Percentiles rank a stretch among this genome's conserved stretches.
phyloP scores from a whole-genome alignment of 164 flowering plant genomes.

The Kingdonia uniflora region DNA sequence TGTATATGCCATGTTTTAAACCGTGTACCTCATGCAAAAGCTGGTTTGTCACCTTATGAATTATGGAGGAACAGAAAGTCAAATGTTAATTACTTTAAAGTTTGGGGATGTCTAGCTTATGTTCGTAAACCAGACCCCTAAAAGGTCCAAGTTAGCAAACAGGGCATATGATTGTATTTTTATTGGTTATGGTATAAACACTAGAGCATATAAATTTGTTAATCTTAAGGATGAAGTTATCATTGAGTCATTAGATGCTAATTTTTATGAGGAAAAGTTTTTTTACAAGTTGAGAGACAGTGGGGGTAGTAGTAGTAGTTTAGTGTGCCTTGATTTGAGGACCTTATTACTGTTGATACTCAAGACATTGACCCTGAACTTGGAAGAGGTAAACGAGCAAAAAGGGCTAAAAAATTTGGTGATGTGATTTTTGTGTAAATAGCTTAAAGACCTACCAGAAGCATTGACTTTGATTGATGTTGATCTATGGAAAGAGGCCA shows the following conservation, averaged over 20 bases:
- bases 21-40: background rate
- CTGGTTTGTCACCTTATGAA: background rate
- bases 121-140: background rate
- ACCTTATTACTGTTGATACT: background rate
- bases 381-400: background rate
- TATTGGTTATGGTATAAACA: conserved; percentile 1
- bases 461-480: background rate
- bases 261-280: background rate
- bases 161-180: background rate
- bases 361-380: background rate
- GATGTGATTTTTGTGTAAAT: background rate
- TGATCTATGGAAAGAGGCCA: background rate
- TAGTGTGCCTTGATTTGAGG: background rate
- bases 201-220: background rate
- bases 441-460: background rate
- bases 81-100: background rate
- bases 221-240: background rate
- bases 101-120: conserved; percentile 5
- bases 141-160: background rate
- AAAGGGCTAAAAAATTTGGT: background rate
- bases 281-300: no score
- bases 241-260: conserved; percentile 4
- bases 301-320: no score
- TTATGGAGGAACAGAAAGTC: background rate
- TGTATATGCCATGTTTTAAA: conserved; percentile 2